These are phyloP conservation scores for Xylaria venustula DNA, from an alignment of 495 filamentous ascomycete genomes.

Conservation along the genomic window DNA sequence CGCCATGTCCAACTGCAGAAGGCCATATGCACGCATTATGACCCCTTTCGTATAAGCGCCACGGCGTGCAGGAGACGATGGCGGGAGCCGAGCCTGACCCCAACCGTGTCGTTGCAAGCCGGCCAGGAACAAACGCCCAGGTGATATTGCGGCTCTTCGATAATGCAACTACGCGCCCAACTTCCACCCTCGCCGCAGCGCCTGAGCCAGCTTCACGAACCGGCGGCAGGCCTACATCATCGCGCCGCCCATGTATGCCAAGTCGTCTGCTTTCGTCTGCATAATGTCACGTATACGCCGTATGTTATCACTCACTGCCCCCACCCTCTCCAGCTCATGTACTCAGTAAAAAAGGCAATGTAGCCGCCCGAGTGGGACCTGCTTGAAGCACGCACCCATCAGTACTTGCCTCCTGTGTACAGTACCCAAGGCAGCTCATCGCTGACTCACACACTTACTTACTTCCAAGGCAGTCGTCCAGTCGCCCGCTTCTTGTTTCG, in stretches of 20 bases:
- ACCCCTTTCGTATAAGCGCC: too few species aligned
- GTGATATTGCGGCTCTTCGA: slow-evolving; percentile 14
- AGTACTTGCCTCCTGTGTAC: too few species aligned
- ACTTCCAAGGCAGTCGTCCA: neutral
- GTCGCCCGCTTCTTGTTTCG: neutral
- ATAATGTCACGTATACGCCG: slow-evolving; percentile 12
- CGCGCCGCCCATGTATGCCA: slow-evolving; percentile 6
- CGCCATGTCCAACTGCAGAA: too few species aligned
- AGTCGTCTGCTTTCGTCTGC: slow-evolving; percentile 5
- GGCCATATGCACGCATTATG: too few species aligned
- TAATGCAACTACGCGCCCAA: slow-evolving; percentile 10
- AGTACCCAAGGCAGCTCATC: too few species aligned
- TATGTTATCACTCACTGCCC: slow-evolving; percentile 9
- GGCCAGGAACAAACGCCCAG: neutral
- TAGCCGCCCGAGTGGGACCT: slow-evolving; percentile 14
- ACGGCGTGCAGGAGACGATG: too few species aligned
- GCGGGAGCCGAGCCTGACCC: neutral
- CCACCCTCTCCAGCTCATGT: neutral
- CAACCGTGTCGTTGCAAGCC: neutral
- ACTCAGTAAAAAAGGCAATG: neutral
- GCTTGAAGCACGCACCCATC: too few species aligned
- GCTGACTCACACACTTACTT: too few species aligned
- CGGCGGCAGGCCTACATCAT: slow-evolving; percentile 1
- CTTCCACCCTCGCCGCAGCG: neutral
- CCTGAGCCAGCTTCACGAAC: neutral